phyloP scores from a whole-genome alignment of 2,329 filamentous ascomycete genomes.

The Diaporthe humulicola region DNA sequence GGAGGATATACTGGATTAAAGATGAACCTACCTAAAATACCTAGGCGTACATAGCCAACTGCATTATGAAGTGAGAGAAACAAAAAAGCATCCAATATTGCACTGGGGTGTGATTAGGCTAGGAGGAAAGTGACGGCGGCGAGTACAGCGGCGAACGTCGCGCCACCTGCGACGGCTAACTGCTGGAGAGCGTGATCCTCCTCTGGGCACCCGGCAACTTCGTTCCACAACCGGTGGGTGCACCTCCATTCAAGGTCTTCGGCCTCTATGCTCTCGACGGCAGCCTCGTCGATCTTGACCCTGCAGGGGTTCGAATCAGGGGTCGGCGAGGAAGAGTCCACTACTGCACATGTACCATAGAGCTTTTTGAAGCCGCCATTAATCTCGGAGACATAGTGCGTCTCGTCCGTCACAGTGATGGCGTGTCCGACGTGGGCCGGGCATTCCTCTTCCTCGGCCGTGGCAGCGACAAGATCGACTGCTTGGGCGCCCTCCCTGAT shows the following conservation, averaged over 20 bases:
- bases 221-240: too few species aligned
- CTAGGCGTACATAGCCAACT: too few species aligned
- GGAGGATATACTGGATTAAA: too few species aligned
- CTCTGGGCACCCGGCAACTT: not conserved
- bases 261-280: not conserved
- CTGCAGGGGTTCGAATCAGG: not conserved
- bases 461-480: not conserved
- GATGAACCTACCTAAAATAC: too few species aligned
- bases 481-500: not conserved
- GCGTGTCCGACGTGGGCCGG: not conserved
- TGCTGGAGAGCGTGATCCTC: not conserved
- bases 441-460: not conserved
- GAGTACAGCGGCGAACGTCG: not conserved
- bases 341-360: not conserved
- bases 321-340: not conserved
- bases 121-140: not conserved
- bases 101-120: not conserved
- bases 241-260: not conserved
- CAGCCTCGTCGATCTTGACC: not conserved
- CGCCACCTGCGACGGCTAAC: not conserved
- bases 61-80: too few species aligned
- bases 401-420: constrained; percentile 1
- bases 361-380: not conserved
- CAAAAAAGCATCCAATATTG: too few species aligned
- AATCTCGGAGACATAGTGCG: not conserved